Evolutionary conservation across 768 basidiomycete species (phyloP).

Genomic region (Phlegmacium glaucopus): DNA sequence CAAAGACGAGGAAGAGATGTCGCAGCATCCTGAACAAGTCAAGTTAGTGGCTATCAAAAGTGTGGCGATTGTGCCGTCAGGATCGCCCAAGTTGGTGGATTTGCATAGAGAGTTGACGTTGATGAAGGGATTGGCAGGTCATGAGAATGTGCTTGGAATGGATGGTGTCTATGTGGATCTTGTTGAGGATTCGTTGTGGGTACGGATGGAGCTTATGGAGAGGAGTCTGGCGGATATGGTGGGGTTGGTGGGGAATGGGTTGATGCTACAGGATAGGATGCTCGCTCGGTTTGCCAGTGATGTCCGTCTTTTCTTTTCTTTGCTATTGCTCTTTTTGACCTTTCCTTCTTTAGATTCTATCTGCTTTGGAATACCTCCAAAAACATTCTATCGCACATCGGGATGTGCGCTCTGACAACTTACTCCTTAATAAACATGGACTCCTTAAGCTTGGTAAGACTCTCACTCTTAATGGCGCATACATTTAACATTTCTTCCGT

Average conservation of each 20-base stretch:
- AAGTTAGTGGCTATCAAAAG: slow-evolving; percentile 76
- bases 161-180: slow-evolving; percentile 71
- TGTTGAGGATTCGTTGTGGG: slow-evolving; percentile 70
- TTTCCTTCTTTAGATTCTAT: slow-evolving; percentile 46
- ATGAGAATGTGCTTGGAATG: slow-evolving; percentile 63
- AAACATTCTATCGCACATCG: slow-evolving; percentile 71
- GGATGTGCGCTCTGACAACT: slow-evolving; percentile 81
- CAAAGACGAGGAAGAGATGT: slow-evolving; percentile 33
- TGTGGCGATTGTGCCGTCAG: slow-evolving; percentile 55
- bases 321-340: slow-evolving; percentile 1
- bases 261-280: slow-evolving; percentile 63
- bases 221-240: slow-evolving; percentile 82
- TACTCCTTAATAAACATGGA: slow-evolving; percentile 67
- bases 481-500: neutral
- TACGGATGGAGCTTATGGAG: slow-evolving; percentile 90
- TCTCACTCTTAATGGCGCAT: slow-evolving; percentile 10
- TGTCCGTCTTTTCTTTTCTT: slow-evolving; percentile 41
- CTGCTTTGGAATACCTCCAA: slow-evolving; percentile 65
- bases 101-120: slow-evolving; percentile 58
- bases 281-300: slow-evolving; percentile 76
- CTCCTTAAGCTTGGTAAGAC: slow-evolving; percentile 69
- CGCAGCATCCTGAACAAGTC: slow-evolving; percentile 19
- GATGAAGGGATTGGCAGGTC: slow-evolving; percentile 47
- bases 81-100: slow-evolving; percentile 61
- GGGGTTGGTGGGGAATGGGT: slow-evolving; percentile 54